A percentile compares a stretch with the other conserved stretches of the same genome.
Evolutionary conservation across 768 basidiomycete species (phyloP).

Genomic region (Chlorophyllum brunneum): DNA sequence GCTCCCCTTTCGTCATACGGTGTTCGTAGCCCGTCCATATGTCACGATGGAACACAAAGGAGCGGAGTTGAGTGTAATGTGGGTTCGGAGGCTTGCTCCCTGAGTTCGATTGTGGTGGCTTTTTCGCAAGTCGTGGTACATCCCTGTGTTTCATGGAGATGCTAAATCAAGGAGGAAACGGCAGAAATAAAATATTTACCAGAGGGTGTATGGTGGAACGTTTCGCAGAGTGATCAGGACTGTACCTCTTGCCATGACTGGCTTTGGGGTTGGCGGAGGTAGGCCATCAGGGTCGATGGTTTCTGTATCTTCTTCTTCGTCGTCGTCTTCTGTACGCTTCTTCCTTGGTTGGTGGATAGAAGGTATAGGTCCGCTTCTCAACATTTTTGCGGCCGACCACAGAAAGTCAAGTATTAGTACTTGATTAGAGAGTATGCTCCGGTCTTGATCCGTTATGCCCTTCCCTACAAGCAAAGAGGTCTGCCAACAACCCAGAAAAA

Average conservation of each 20-base stretch:
- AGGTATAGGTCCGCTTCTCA: slow-evolving; percentile 58
- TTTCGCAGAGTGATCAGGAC: slow-evolving; percentile 86
- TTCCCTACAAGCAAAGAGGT: slow-evolving; percentile 45
- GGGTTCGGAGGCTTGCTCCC: slow-evolving; percentile 54
- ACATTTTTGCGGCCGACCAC: slow-evolving; percentile 59
- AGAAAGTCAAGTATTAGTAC: slow-evolving; percentile 78
- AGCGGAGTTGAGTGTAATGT: slow-evolving; percentile 65
- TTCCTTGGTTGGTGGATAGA: slow-evolving; percentile 33
- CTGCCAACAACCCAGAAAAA: background rate
- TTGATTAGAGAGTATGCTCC: slow-evolving; percentile 91
- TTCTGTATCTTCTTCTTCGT: slow-evolving; percentile 25
- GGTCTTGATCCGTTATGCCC: slow-evolving; percentile 89
- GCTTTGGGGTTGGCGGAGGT: slow-evolving; percentile 10
- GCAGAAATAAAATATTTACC: slow-evolving; percentile 42
- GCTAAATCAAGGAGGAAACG: background rate
- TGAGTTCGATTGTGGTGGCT: slow-evolving; percentile 53
- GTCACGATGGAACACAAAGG: slow-evolving; percentile 70
- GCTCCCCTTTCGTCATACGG: slow-evolving; percentile 89
- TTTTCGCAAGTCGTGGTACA: slow-evolving; percentile 69
- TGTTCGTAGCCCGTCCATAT: slow-evolving; percentile 87
- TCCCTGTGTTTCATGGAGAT: slow-evolving; percentile 47
- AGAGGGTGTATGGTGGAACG: slow-evolving; percentile 81
- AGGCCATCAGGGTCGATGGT: slow-evolving; percentile 16
- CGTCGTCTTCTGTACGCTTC: slow-evolving; percentile 48
- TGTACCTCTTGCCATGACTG: slow-evolving; percentile 51